Evolutionary conservation across 805 yeast genomes (phyloP), one percentile per base, ranked within the genome.

Genomic region (Saturnispora serradocipensis): DNA sequence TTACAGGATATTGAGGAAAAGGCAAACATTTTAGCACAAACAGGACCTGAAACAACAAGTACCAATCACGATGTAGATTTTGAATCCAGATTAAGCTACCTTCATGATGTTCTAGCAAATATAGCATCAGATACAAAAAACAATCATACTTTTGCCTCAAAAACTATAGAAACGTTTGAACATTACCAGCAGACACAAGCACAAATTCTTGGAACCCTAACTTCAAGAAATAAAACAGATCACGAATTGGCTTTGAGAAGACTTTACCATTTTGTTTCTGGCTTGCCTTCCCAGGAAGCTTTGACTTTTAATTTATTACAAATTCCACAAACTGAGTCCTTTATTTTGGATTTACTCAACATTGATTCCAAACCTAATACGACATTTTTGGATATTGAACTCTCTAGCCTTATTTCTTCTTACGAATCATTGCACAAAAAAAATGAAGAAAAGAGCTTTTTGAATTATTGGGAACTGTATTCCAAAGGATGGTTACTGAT

Each of bases 171-270:
- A 32, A 32, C 43, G 13, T 25, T 25, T 32, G 46, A 42, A 6
- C 42, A 43, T 13, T 48, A 32, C n/a, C 40, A 34, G 20, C 36
- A 38, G 20, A 18, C 39, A 20, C 44, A 47, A 39, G 50, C 50
- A n/a, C 39, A 22, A 15, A 28, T 47, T 1, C 42, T 47, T 2
- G 50, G 50, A 15, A 47, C 50, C 5, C 40, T 47, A 20, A 47
- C 50, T 8, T 39, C 50, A 4, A 39, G 32, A 40, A 47, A 47
- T 20, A 38, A 39, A 40, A 24, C 42, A 9, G 50, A 47, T 18
- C 30, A 25, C 7, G 30, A 25, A 16, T 13, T n/a, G 22, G 44
- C 50, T 4, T 28, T 47, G 22, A n/a, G 16, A 5, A 38, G 28
- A 28, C 11, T 30, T 8, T 47, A 38, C 20, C 15, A 39, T 28